Evolutionary conservation across 371 early-diverging fungal species (phyloP), one percentile per base, ranked within the genome.

Genomic region (Circinella minor): DNA sequence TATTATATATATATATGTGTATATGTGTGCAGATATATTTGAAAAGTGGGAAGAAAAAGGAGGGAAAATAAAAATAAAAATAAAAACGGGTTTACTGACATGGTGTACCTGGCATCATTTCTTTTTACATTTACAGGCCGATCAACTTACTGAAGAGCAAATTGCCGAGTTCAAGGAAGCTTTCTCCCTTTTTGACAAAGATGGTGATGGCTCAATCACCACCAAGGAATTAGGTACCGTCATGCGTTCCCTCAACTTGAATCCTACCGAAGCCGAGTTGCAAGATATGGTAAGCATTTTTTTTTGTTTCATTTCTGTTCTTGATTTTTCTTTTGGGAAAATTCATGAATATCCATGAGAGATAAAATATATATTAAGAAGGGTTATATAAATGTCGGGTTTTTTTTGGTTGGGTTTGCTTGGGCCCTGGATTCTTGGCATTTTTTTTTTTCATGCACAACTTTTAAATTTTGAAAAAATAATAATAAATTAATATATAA

Each of bases 151-250:
- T 63, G 94, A 95, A 86, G 94, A 92, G 76, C 96, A 97, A 83
- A 95, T 97, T 75, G 92, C 95, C 68, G 96, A 97, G 67, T 81
- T 78, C 78, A 76, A 72, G 68, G 81, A 81, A 76, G 81, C 81
- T 57, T 81, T 81, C 72, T 74, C 77, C 54, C 72, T 72, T 10
- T 73, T 71, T 64, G 72, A 75, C 68, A 72, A 76, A 86, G 96
- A 98, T 84, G 93, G 91, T 75, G 96, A 97, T 86, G 97, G 96
- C 78, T 86, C 89, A 74, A 96, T 99, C 77, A 91, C 92, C 71
- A 83, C 88, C 76, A 86, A 85, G 72, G 93, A 93, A 81, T 92
- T 99, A 64, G 95, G 95, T 72, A 93, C 92, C 47, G 95, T 96
- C 67, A 95, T 96, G 95, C 92, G 94, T 73, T 94, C 96, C 34